phyloP scores from a whole-genome alignment of 495 filamentous ascomycete genomes.

The Hypoxylon lienhwacheense region DNA sequence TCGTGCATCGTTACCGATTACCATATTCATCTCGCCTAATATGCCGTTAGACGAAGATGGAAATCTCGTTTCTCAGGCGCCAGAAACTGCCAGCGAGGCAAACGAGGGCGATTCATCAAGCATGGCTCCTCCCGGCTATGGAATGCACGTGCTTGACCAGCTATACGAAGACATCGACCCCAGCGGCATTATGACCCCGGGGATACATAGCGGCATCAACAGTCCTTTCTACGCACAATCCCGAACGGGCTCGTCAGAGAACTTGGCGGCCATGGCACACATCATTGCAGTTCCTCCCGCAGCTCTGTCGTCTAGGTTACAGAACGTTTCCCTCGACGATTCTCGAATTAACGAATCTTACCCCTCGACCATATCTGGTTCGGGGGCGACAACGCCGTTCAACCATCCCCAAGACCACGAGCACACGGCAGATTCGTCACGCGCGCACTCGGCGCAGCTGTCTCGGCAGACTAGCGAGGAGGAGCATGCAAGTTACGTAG shows the following conservation, averaged over 20 bases:
- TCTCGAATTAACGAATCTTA: constrained; percentile 42
- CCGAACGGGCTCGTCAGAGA: constrained; percentile 75
- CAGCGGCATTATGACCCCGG: constrained; percentile 74
- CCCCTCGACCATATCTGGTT: constrained; percentile 36
- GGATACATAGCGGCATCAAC: constrained; percentile 65
- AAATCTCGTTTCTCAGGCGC: constrained; percentile 61
- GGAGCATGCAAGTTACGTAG: constrained; percentile 47
- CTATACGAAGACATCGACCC: constrained; percentile 83
- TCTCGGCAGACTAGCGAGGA: constrained; percentile 68
- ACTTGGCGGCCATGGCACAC: constrained; percentile 58
- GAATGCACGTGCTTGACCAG: constrained; percentile 82
- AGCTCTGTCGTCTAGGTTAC: constrained; percentile 64
- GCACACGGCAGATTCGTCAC: constrained; percentile 36
- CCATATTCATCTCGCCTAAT: constrained; percentile 91
- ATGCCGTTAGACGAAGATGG: constrained; percentile 81
- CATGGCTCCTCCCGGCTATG: constrained; percentile 83
- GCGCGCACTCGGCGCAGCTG: constrained; percentile 41
- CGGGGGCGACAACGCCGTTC: constrained; percentile 38
- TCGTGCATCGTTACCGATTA: constrained; percentile 80
- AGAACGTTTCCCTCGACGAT: constrained; percentile 57
- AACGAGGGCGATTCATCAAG: constrained; percentile 40
- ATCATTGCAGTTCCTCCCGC: constrained; percentile 59
- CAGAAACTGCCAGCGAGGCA: constrained; percentile 41
- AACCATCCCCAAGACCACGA: constrained; percentile 32
- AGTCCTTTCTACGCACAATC: constrained; percentile 79